phyloP scores from a whole-genome alignment of 345 rosid genomes.

The Draba incana region DNA sequence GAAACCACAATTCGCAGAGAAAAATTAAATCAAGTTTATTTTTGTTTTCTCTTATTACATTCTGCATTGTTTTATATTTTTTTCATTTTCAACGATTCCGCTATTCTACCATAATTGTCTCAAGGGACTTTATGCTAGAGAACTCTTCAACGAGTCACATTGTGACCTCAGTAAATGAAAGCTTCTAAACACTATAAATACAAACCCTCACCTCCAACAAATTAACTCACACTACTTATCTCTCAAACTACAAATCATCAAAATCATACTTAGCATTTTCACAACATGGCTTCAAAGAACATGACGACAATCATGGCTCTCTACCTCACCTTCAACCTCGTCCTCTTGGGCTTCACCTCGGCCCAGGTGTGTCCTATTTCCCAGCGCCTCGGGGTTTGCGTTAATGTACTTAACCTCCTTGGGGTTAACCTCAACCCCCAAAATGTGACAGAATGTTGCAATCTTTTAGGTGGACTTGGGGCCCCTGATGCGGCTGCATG shows the following conservation, averaged over 20 bases:
- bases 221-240: no score
- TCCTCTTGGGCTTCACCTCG: not conserved
- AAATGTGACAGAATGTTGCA: not conserved
- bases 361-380: conserved; percentile 18
- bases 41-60: no score
- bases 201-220: no score
- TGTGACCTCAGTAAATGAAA: no score
- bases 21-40: no score
- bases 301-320: conserved; percentile 24
- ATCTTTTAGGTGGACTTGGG: not conserved
- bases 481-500: not conserved
- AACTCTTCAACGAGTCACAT: no score
- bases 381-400: not conserved
- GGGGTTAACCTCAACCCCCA: not conserved
- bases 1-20: no score
- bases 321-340: conserved; percentile 18
- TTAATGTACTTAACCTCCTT: not conserved
- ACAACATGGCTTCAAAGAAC: conserved; percentile 22
- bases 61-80: no score
- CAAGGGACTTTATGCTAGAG: no score
- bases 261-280: conserved; percentile 2
- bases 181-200: no score
- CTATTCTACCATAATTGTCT: no score
- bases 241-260: not conserved
- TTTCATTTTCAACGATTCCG: no score